Evolutionary conservation across 352 stramenopile species (phyloP).

Genomic region (Globisporangium splendens): DNA sequence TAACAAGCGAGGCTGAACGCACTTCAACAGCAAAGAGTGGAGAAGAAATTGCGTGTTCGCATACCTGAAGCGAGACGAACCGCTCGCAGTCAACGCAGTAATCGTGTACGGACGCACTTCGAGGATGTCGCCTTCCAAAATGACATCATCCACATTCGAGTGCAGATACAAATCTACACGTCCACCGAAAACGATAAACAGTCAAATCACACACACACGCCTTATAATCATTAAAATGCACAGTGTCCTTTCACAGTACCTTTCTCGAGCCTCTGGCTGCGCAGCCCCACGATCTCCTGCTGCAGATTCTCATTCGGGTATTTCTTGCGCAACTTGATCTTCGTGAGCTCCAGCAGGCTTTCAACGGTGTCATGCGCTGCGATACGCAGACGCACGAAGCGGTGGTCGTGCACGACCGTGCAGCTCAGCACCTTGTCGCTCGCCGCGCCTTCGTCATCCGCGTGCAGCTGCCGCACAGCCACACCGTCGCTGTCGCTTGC

Average conservation of each 20-base stretch:
- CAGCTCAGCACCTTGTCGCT: slow-evolving; percentile 7
- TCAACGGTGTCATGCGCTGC: slow-evolving; percentile 3
- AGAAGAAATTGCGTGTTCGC: neutral
- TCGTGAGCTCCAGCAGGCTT: slow-evolving; percentile 5
- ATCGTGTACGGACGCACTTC: slow-evolving; percentile 20
- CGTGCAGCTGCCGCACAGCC: neutral
- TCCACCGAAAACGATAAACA: neutral
- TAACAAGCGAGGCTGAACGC: neutral
- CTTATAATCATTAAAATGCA: neutral
- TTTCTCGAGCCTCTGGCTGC: slow-evolving; percentile 6
- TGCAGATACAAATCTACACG: slow-evolving; percentile 3
- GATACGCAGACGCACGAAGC: slow-evolving; percentile 4
- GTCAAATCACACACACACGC: neutral
- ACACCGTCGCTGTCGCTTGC: neutral
- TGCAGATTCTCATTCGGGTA: slow-evolving; percentile 2
- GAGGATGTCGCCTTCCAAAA: slow-evolving; percentile 18
- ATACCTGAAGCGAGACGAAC: neutral
- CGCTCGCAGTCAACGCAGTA: slow-evolving; percentile 3
- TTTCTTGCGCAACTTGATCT: slow-evolving; percentile 10
- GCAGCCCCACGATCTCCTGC: slow-evolving; percentile 1
- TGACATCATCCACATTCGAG: slow-evolving; percentile 1
- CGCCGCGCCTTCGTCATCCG: neutral
- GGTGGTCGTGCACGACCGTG: slow-evolving; percentile 3
- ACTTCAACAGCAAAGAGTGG: no score
- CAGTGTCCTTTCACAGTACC: neutral